Evolutionary conservation across 805 yeast species (phyloP).

Genomic region (Candida taoyuanica): DNA sequence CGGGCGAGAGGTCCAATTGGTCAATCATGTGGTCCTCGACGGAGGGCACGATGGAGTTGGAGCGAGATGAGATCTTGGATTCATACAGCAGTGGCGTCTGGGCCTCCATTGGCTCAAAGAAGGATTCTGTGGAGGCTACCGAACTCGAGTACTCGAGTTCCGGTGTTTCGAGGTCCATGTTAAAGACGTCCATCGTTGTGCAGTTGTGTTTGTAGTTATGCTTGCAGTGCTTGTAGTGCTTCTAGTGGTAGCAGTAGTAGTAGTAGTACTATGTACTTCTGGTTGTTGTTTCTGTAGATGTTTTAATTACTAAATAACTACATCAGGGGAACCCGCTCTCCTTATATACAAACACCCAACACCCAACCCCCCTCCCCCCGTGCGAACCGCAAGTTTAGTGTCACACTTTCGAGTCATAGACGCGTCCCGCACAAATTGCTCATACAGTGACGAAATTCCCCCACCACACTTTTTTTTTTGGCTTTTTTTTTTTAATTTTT

Average conservation of each 20-base stretch:
- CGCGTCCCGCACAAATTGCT: neutral
- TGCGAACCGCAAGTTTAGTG: neutral
- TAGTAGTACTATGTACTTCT: constrained; percentile 1
- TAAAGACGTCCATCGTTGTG: constrained; percentile 15
- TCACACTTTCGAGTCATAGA: constrained; percentile 2
- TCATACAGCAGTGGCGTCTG: constrained; percentile 26
- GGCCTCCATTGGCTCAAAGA: constrained; percentile 18
- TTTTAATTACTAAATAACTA: neutral
- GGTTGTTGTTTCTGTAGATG: neutral
- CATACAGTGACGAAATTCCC: too few relatives aligned
- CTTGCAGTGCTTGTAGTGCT: constrained; percentile 11
- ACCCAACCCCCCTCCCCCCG: neutral
- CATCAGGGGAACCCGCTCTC: neutral
- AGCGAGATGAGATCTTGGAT: constrained; percentile 20
- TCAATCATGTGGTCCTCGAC: constrained; percentile 24
- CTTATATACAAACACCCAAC: neutral
- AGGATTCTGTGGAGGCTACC: constrained; percentile 17
- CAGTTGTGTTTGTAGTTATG: constrained; percentile 2
- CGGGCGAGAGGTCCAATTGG: constrained; percentile 16
- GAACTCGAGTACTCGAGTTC: constrained; percentile 20
- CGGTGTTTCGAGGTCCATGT: constrained; percentile 14
- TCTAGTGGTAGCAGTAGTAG: too few relatives aligned
- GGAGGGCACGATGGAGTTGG: constrained; percentile 13
- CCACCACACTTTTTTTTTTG: neutral
- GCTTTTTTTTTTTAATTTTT: too few relatives aligned